Percentiles rank a stretch among this genome's conserved stretches.
Evolutionary conservation across 441 rosid genomes (phyloP).

Genomic region (Pelargonium australe): DNA sequence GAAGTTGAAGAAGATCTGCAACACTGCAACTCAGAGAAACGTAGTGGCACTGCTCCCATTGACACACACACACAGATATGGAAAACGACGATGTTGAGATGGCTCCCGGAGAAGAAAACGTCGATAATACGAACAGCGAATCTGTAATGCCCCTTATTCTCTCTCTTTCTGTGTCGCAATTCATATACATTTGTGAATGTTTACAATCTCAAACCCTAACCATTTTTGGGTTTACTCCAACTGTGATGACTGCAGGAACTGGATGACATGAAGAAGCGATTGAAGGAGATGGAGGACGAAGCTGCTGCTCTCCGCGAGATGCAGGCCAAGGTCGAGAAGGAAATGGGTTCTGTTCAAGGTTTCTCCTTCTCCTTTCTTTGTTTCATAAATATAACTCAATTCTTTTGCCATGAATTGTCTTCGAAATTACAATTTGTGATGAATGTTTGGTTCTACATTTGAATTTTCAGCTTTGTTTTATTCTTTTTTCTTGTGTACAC

Average conservation of each 20-base stretch:
- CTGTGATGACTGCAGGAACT: constrained; percentile 33
- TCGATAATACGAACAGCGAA: not conserved
- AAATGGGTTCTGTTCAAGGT: constrained; percentile 48
- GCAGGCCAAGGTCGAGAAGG: constrained; percentile 54
- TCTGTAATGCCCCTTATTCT: not conserved
- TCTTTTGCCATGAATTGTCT: not conserved
- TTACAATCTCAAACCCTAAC: constrained; percentile 15
- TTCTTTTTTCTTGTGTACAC: not conserved
- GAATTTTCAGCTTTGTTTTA: not conserved
- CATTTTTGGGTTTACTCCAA: not conserved
- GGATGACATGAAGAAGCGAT: constrained; percentile 47
- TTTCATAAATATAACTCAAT: not conserved
- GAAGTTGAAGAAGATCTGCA: too few species aligned
- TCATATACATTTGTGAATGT: not conserved
- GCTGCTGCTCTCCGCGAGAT: constrained; percentile 51
- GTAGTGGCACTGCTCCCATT: too few species aligned
- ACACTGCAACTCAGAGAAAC: too few species aligned
- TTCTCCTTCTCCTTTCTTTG: not conserved
- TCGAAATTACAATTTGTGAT: not conserved
- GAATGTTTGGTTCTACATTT: not conserved
- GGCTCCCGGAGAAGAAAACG: not conserved
- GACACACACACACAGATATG: too few species aligned
- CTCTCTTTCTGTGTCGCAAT: too few species aligned
- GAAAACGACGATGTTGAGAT: not conserved
- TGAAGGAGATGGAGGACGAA: constrained; percentile 61